phyloP scores from a whole-genome alignment of 2,329 filamentous ascomycete species.

The Triangularia verruculosa region DNA sequence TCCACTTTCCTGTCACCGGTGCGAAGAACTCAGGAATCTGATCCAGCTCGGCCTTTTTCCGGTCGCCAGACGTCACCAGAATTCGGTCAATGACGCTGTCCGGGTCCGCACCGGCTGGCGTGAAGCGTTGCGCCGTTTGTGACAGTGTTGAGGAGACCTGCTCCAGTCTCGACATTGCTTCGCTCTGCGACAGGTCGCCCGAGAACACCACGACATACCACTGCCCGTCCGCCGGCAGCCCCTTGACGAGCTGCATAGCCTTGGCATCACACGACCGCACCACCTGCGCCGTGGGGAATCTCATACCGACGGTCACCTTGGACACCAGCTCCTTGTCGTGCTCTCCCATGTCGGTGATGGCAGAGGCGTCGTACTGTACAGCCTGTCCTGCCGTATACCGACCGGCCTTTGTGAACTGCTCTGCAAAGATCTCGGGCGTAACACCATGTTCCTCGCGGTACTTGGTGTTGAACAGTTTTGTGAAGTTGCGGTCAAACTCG shows the following conservation, averaged over 20 bases:
- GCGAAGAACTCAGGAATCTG: constrained; percentile 56
- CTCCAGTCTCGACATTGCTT: constrained; percentile 31
- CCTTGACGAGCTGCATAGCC: constrained; percentile 50
- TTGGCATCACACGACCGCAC: constrained; percentile 59
- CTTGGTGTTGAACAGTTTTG: constrained; percentile 50
- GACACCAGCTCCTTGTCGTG: constrained; percentile 18
- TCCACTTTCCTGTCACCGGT: constrained; percentile 53
- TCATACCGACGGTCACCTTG: constrained; percentile 45
- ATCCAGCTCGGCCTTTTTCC: constrained; percentile 47
- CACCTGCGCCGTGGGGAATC: constrained; percentile 57
- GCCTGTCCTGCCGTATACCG: constrained; percentile 60
- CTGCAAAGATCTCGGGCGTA: constrained; percentile 49
- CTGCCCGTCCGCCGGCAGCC: constrained; percentile 44
- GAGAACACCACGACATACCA: constrained; percentile 54
- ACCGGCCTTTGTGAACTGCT: constrained; percentile 56
- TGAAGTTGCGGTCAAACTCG: constrained; percentile 56
- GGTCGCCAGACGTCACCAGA: constrained; percentile 49
- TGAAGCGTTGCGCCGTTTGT: constrained; percentile 28
- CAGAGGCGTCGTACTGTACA: constrained; percentile 50
- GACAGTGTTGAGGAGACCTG: constrained; percentile 24
- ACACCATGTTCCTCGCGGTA: constrained; percentile 36
- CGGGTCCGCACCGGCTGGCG: constrained; percentile 39
- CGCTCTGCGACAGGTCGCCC: constrained; percentile 43
- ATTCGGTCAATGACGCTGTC: constrained; percentile 58
- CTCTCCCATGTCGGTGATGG: constrained; percentile 37